Evolutionary conservation across 306 rosid species (phyloP).

Genomic region (Dryas alaskensis): DNA sequence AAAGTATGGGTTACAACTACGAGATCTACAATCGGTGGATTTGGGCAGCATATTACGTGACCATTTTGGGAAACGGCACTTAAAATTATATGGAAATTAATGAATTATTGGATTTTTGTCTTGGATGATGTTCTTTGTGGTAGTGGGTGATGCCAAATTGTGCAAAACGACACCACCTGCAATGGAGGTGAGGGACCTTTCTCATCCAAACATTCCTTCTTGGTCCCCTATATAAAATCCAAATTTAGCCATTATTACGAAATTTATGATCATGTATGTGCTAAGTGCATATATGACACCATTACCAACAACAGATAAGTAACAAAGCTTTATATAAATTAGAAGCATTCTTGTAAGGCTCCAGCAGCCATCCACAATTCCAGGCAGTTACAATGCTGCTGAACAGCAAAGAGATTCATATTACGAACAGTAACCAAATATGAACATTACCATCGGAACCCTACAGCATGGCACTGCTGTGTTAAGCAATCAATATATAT

Average conservation of each 20-base stretch:
- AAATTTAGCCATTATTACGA: neutral
- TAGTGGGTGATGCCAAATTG: neutral
- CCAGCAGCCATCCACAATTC: neutral
- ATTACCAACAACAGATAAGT: neutral
- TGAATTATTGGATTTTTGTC: neutral
- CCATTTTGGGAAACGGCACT: too few relatives aligned
- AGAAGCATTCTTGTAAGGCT: neutral
- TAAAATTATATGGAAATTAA: neutral
- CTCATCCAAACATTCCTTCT: slow-evolving; percentile 4
- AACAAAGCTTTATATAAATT: neutral
- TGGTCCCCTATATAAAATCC: slow-evolving; percentile 9
- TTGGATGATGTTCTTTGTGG: too few relatives aligned
- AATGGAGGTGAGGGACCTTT: neutral
- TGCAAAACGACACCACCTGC: neutral
- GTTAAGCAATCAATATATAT: neutral
- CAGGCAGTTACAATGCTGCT: neutral
- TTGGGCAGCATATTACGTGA: too few relatives aligned
- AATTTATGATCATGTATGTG: neutral
- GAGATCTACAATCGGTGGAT: too few relatives aligned
- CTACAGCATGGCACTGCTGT: neutral
- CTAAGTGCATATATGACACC: too few relatives aligned
- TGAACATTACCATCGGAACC: too few relatives aligned
- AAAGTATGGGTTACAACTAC: too few relatives aligned
- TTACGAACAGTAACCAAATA: too few relatives aligned
- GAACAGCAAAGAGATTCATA: too few relatives aligned